Percentiles rank a stretch among this genome's conserved stretches.
Evolutionary conservation across 2,329 filamentous ascomycete genomes (phyloP).

Genomic region (Kalaharituber pfeilii): DNA sequence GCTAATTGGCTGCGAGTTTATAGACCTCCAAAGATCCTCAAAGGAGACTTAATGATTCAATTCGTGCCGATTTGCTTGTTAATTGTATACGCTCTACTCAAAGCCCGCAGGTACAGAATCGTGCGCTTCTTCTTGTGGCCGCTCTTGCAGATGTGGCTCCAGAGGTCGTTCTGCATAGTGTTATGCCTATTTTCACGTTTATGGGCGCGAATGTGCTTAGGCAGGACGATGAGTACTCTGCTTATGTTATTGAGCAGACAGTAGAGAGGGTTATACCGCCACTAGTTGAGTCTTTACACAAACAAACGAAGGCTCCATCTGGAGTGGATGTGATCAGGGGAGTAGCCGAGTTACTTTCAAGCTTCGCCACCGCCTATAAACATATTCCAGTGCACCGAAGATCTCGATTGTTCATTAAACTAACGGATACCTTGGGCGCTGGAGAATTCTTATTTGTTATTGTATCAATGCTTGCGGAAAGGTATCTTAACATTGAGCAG

Average conservation of each 20-base stretch:
- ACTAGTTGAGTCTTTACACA: conserved; percentile 66
- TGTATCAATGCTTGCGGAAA: conserved; percentile 75
- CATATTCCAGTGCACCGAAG: conserved; percentile 82
- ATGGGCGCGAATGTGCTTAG: conserved; percentile 83
- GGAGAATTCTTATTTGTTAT: conserved; percentile 79
- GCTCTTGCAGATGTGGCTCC: conserved; percentile 73
- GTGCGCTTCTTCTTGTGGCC: conserved; percentile 72
- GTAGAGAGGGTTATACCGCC: conserved; percentile 89
- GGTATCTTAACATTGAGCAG: conserved; percentile 35
- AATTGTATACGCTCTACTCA: conserved; percentile 85
- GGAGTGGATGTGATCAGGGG: conserved; percentile 45
- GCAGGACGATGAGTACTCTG: conserved; percentile 92
- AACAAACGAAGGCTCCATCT: conserved; percentile 35
- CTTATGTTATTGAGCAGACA: conserved; percentile 86
- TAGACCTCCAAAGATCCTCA: neutral
- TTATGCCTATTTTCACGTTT: conserved; percentile 98
- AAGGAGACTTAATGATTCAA: conserved; percentile 54
- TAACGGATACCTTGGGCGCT: conserved; percentile 69
- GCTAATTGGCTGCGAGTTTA: no score
- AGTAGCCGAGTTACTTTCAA: conserved; percentile 76
- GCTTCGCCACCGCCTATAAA: conserved; percentile 90
- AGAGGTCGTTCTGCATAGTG: conserved; percentile 80
- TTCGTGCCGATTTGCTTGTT: conserved; percentile 78
- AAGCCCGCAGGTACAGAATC: conserved; percentile 85
- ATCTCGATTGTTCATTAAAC: conserved; percentile 62